Evolutionary conservation across 2,329 filamentous ascomycete species (phyloP).

Genomic region (Lomentospora prolificans): DNA sequence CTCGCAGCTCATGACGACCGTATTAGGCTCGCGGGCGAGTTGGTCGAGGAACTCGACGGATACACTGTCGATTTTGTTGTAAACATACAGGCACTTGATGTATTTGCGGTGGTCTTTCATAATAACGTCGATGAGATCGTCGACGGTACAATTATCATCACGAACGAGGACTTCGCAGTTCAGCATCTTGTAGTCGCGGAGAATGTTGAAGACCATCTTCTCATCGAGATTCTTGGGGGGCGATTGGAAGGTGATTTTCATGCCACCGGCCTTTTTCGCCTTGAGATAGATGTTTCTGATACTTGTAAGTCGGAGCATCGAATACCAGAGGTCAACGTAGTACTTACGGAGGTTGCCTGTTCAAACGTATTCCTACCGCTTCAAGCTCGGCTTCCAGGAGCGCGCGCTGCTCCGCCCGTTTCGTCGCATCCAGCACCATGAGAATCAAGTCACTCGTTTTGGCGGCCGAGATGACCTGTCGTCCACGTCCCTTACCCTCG

Average conservation of each 20-base stretch:
- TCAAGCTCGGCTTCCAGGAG: conserved; percentile 87
- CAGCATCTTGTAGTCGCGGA: conserved; percentile 96
- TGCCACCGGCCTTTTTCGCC: conserved; percentile 86
- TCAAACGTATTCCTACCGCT: conserved; percentile 87
- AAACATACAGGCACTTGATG: conserved; percentile 89
- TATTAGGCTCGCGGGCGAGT: conserved; percentile 84
- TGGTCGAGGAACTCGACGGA: conserved; percentile 88
- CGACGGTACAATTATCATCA: conserved; percentile 90
- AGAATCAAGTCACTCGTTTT: conserved; percentile 97
- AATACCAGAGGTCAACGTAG: neutral
- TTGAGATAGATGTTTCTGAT: conserved; percentile 97
- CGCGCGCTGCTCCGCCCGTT: conserved; percentile 85
- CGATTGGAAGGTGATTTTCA: conserved; percentile 94
- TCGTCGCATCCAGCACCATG: conserved; percentile 95
- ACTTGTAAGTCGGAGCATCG: no score
- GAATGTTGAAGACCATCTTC: conserved; percentile 96
- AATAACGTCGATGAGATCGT: conserved; percentile 98
- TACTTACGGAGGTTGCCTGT: conserved; percentile 76
- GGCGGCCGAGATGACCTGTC: conserved; percentile 94
- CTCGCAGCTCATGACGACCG: conserved; percentile 96
- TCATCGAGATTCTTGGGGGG: conserved; percentile 90
- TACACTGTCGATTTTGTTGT: conserved; percentile 98
- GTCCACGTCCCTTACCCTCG: conserved; percentile 88
- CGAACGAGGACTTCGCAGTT: conserved; percentile 94
- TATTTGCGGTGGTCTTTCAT: conserved; percentile 99